Evolutionary conservation across 2,329 filamentous ascomycete genomes (phyloP), one percentile per base, ranked within the genome.

Genomic region (Alternaria infectoria): DNA sequence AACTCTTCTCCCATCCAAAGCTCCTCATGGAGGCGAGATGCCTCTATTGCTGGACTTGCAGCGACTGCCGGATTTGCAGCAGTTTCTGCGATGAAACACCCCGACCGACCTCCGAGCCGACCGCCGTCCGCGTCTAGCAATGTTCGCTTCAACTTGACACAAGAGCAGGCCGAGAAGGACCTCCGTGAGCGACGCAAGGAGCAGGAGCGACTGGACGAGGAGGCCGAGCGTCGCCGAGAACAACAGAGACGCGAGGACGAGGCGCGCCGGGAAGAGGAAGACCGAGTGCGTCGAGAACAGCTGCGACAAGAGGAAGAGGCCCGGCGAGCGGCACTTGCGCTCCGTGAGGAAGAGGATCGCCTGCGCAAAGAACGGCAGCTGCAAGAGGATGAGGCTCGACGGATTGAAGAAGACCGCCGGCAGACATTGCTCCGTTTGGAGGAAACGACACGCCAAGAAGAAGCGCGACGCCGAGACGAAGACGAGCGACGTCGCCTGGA

Each of bases 101-200:
- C 46, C 19, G 59, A 62, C 40, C 59, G 62, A 21, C 54, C 59
- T 25, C 54, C 59, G 23, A 71, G 73, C 43, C 72, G 71, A 9
- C 70, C 69, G 2, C 60, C 70, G 11, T 76, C 73, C 58, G 75
- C 74, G 21, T 73, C 80, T 15, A 81, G 81, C 9, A 84, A 82
- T 62, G 88, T 89, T 8, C 84, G 85, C 57, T 89, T 89, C 66
- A 83, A 86, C 40, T 72, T 89, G 54, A 88, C 86, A 0, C 80
- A 87, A 50, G 86, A 88, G 71, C 86, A 88, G 74, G 80, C 79
- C 36, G 81, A 83, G 28, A 85, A 83, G 57, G 85, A 86, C 57
- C 71, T 77, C 28, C 78, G 77, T 28, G 78, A 81, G 54, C 74
- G 70, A 17, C 73, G 72, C 6, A 78, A 74, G 60, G 73, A 80